These are phyloP conservation scores for Aspergillus taichungensis DNA, from an alignment of 495 filamentous ascomycete genomes.

Conservation along the genomic window DNA sequence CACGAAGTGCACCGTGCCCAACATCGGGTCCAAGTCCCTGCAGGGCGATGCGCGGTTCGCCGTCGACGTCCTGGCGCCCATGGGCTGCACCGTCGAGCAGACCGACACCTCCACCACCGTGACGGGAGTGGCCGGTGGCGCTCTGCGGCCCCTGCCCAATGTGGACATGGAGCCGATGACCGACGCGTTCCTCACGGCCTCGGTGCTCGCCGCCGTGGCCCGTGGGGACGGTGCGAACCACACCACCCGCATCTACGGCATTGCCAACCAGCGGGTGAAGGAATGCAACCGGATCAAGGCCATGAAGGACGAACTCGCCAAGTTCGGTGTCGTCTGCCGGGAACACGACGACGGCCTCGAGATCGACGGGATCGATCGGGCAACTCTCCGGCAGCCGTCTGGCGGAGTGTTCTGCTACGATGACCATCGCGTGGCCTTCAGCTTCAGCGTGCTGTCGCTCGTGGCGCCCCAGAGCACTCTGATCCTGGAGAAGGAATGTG, in stretches of 20 bases:
- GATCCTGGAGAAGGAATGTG: constrained; percentile 83
- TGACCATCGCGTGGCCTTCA: constrained; percentile 97
- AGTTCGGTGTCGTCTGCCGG: constrained; percentile 81
- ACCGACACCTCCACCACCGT: constrained; percentile 84
- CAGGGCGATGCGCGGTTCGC: constrained; percentile 97
- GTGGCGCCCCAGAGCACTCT: constrained; percentile 66
- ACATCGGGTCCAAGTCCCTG: constrained; percentile 84
- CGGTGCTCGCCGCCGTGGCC: constrained; percentile 88
- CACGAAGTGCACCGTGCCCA: constrained; percentile 89
- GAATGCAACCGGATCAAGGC: constrained; percentile 96
- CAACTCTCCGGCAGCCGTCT: constrained; percentile 49
- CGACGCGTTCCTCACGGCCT: constrained; percentile 93
- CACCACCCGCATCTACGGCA: constrained; percentile 81
- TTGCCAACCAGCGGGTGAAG: constrained; percentile 98
- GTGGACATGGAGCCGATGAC: constrained; percentile 99
- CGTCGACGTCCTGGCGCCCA: constrained; percentile 78
- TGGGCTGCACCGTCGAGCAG: constrained; percentile 90
- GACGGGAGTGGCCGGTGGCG: constrained; percentile 68
- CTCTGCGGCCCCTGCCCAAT: constrained; percentile 59
- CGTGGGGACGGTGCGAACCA: constrained; percentile 42
- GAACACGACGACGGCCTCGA: constrained; percentile 91
- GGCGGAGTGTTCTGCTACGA: constrained; percentile 87
- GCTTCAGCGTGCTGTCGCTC: constrained; percentile 83
- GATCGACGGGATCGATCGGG: constrained; percentile 60
- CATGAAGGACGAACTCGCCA: constrained; percentile 94